phyloP scores from a whole-genome alignment of 495 filamentous ascomycete species.

The Tuber microsphaerosporum region DNA sequence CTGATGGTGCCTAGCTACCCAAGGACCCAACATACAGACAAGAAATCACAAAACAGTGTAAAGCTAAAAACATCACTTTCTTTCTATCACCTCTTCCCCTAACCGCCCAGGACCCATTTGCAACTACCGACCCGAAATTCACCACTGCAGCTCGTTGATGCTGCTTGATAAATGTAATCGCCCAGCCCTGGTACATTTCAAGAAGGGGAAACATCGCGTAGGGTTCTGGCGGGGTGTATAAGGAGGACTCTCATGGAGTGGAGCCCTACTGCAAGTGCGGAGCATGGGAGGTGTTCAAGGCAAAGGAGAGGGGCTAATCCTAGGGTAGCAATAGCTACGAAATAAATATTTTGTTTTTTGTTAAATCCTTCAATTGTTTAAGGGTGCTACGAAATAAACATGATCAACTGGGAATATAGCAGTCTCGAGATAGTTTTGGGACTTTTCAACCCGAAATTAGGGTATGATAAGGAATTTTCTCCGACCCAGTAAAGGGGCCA shows the following conservation, averaged over 20 bases:
- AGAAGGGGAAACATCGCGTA: constrained; percentile 29
- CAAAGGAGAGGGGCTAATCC: constrained; percentile 35
- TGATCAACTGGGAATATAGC: too few species aligned
- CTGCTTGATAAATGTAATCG: constrained; percentile 29
- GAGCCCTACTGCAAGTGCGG: constrained; percentile 32
- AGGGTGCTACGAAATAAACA: too few species aligned
- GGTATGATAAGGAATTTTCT: constrained; percentile 23
- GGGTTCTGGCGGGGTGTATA: constrained; percentile 14
- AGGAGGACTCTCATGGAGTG: constrained; percentile 29
- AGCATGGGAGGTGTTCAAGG: constrained; percentile 34
- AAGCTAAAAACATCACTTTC: constrained; percentile 23
- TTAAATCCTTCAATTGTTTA: too few species aligned
- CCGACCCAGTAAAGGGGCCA: constrained; percentile 23
- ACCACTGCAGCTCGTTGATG: constrained; percentile 19
- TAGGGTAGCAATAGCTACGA: constrained; percentile 16
- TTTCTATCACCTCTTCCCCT: constrained; percentile 27
- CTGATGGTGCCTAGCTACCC: constrained; percentile 11
- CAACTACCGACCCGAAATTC: constrained; percentile 25
- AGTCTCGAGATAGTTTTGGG: constrained; percentile 25
- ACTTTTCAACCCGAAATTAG: constrained; percentile 28
- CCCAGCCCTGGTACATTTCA: constrained; percentile 35
- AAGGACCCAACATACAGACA: constrained; percentile 8
- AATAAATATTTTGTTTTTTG: too few species aligned
- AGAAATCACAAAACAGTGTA: constrained; percentile 14
- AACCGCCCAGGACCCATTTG: constrained; percentile 18